phyloP scores from a whole-genome alignment of 257 asterid genomes.

The Solanum paucissectum region DNA sequence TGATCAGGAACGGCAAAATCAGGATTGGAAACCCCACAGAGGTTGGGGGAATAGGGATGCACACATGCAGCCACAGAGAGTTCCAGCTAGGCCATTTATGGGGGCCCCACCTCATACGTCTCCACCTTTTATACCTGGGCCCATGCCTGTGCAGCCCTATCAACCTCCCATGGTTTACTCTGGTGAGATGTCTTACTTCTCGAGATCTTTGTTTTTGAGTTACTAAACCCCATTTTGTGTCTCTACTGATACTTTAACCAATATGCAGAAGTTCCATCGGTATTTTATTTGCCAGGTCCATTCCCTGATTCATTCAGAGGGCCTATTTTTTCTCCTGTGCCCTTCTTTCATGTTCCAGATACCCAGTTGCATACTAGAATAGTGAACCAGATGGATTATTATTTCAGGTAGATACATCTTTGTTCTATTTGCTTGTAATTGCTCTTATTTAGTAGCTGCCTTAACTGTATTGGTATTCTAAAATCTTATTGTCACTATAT shows the following conservation, averaged over 20 bases:
- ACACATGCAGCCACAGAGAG: constrained; percentile 41
- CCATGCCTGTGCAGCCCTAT: constrained; percentile 12
- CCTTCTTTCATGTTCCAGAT: constrained; percentile 29
- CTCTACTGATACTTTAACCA: constrained; percentile 9
- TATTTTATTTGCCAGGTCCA: constrained; percentile 34
- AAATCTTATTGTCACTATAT: neutral
- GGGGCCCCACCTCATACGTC: constrained; percentile 32
- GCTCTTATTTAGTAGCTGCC: neutral
- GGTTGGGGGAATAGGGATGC: constrained; percentile 49
- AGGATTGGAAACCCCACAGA: constrained; percentile 38
- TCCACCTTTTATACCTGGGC: constrained; percentile 30
- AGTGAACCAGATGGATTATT: constrained; percentile 59
- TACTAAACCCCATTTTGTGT: neutral
- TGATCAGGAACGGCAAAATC: constrained; percentile 50
- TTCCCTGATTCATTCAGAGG: constrained; percentile 42
- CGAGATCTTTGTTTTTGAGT: neutral
- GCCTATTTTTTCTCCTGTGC: constrained; percentile 35
- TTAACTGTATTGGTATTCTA: neutral
- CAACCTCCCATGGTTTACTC: constrained; percentile 39
- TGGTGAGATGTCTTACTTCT: constrained; percentile 31
- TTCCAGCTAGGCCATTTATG: constrained; percentile 37
- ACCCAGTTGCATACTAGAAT: constrained; percentile 46
- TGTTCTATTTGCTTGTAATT: neutral
- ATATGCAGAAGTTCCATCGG: constrained; percentile 43
- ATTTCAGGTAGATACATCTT: constrained; percentile 43